Percentiles rank a stretch among this genome's conserved stretches.
These are phyloP conservation scores for Sporothrix sp. DNA, from an alignment of 2,329 filamentous ascomycete species.

Conservation along the genomic window DNA sequence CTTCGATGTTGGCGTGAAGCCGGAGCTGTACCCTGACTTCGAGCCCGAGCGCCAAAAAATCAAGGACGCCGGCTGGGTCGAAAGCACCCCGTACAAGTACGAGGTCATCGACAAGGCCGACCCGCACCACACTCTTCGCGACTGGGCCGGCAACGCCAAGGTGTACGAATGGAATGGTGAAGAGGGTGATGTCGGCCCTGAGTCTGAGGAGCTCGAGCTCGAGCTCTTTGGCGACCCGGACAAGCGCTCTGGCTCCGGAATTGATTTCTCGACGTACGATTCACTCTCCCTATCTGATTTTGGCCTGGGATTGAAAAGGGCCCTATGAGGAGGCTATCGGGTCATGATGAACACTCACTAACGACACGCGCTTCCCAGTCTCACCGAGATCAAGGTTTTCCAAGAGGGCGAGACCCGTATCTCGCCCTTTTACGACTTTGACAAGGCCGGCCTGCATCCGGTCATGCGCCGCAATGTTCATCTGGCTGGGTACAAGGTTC, in stretches of 20 bases:
- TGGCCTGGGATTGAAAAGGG: no score
- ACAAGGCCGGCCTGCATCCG: slow-evolving; percentile 75
- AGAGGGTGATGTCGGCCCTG: slow-evolving; percentile 74
- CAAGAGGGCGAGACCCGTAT: slow-evolving; percentile 49
- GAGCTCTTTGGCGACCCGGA: slow-evolving; percentile 59
- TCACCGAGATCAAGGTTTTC: slow-evolving; percentile 42
- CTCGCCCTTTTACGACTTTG: slow-evolving; percentile 48
- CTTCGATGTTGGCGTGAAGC: slow-evolving; percentile 13
- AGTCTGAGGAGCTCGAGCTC: slow-evolving; percentile 58
- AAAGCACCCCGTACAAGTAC: slow-evolving; percentile 41
- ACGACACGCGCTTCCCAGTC: no score
- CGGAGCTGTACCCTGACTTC: slow-evolving; percentile 14
- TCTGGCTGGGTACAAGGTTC: slow-evolving; percentile 58
- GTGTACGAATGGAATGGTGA: slow-evolving; percentile 82
- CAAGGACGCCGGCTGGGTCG: slow-evolving; percentile 34
- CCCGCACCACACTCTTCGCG: slow-evolving; percentile 15
- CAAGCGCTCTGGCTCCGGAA: slow-evolving; percentile 40
- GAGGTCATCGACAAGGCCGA: slow-evolving; percentile 22
- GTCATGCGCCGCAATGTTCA: slow-evolving; percentile 68
- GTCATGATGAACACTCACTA: no score
- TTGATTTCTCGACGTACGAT: slow-evolving; percentile 45
- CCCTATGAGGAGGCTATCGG: no score
- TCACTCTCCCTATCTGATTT: background rate
- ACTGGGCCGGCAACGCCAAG: slow-evolving; percentile 46
- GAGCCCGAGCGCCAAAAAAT: slow-evolving; percentile 20